A percentile compares a stretch with the other conserved stretches of the same genome.
phyloP scores from a whole-genome alignment of 2,329 filamentous ascomycete genomes.

The Paecilomyces variotii region DNA sequence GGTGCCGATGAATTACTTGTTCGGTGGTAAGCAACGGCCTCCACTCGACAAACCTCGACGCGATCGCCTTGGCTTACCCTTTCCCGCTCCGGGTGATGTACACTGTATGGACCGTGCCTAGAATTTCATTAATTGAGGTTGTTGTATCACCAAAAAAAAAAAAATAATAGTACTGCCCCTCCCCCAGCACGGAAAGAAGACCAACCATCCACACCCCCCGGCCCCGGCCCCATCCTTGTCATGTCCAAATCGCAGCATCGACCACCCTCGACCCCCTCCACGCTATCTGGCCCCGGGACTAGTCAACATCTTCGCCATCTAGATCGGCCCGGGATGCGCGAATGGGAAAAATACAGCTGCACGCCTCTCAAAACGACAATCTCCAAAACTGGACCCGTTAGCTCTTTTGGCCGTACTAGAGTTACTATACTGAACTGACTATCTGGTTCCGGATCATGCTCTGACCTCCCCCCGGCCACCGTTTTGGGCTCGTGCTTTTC shows the following conservation, averaged over 20 bases:
- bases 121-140: background rate
- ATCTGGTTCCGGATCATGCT: slow-evolving; percentile 6
- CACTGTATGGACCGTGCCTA: background rate
- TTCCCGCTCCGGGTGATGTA: background rate
- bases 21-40: background rate
- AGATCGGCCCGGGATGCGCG: slow-evolving; percentile 37
- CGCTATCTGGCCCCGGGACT: background rate
- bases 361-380: slow-evolving; percentile 34
- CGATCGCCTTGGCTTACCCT: background rate
- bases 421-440: background rate
- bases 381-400: slow-evolving; percentile 11
- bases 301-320: slow-evolving; percentile 21
- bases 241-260: slow-evolving; percentile 1
- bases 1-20: background rate
- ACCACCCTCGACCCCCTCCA: background rate
- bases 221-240: background rate
- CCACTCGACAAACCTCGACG: background rate
- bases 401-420: slow-evolving; percentile 6
- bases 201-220: background rate
- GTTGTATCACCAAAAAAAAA: background rate
- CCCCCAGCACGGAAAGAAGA: background rate
- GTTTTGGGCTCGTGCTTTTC: background rate
- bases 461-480: slow-evolving; percentile 6
- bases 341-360: slow-evolving; percentile 33
- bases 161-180: background rate